Evolutionary conservation across 2,329 filamentous ascomycete genomes (phyloP).

Genomic region (Cladophialophora psammophila): DNA sequence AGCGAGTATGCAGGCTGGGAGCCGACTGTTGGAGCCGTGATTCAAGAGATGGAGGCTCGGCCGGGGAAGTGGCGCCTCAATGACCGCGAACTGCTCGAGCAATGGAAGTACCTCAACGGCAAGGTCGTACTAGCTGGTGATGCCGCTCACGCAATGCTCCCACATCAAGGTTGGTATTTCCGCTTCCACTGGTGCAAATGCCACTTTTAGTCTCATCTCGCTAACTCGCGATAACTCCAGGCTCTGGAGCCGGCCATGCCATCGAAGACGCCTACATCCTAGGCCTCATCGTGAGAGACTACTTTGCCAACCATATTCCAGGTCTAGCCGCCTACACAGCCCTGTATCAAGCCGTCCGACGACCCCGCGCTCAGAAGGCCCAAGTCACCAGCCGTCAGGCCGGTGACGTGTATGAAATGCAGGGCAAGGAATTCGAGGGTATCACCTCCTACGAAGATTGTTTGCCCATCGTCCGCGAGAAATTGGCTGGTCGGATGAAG

Average conservation of each 20-base stretch:
- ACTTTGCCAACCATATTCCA: conserved; percentile 39
- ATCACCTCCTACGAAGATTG: conserved; percentile 47
- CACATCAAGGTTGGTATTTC: conserved; percentile 40
- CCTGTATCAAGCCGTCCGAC: conserved; percentile 27
- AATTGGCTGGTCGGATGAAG: conserved; percentile 43
- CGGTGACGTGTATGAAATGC: conserved; percentile 47
- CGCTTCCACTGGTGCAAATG: neutral
- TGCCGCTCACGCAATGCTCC: conserved; percentile 46
- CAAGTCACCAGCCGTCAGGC: conserved; percentile 25
- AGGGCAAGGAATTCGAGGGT: conserved; percentile 45
- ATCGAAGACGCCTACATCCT: conserved; percentile 66
- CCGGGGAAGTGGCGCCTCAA: conserved; percentile 33
- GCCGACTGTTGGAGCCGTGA: conserved; percentile 25
- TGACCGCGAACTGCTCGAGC: conserved; percentile 30
- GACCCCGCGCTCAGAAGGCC: conserved; percentile 28
- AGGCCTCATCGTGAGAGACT: conserved; percentile 23
- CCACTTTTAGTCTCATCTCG: neutral
- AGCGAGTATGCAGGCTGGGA: conserved; percentile 27
- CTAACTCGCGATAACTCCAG: conserved; percentile 48
- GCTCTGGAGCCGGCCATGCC: conserved; percentile 68
- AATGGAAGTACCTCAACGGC: conserved; percentile 35
- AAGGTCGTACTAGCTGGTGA: conserved; percentile 43
- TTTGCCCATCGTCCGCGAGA: conserved; percentile 44
- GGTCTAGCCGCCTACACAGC: conserved; percentile 36
- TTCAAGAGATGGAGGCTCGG: conserved; percentile 25